phyloP scores from a whole-genome alignment of 352 stramenopile species.

The Phytophthora ramorum region DNA sequence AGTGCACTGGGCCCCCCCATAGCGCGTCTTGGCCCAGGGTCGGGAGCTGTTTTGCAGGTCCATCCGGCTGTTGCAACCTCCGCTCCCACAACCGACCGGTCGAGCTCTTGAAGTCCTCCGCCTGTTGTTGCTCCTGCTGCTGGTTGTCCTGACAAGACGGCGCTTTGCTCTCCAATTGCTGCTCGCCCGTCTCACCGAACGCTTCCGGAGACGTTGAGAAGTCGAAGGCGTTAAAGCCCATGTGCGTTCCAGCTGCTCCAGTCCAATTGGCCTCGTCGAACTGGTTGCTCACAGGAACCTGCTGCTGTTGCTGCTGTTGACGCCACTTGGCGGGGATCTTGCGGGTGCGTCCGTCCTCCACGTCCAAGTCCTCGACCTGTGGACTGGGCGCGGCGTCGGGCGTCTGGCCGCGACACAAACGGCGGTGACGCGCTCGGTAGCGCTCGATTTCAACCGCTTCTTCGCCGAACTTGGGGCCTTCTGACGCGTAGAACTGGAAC shows the following conservation, averaged over 20 bases:
- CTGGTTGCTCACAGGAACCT: conserved; percentile 32
- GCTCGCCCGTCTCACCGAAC: conserved; percentile 32
- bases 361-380: conserved; percentile 33
- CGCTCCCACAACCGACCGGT: conserved; percentile 48
- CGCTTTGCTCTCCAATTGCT: conserved; percentile 16
- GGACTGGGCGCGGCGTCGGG: conserved; percentile 11
- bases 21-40: conserved; percentile 51
- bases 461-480: conserved; percentile 15
- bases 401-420: conserved; percentile 36
- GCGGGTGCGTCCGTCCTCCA: conserved; percentile 43
- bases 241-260: conserved; percentile 5
- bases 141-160: conserved; percentile 19
- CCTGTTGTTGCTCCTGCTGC: conserved; percentile 9
- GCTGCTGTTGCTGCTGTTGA: conserved; percentile 32
- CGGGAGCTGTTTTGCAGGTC: conserved; percentile 26
- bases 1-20: conserved; percentile 41
- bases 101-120: background rate
- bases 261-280: conserved; percentile 20
- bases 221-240: conserved; percentile 58
- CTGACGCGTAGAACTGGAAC: conserved; percentile 35
- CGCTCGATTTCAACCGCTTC: conserved; percentile 46
- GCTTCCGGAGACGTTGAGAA: conserved; percentile 49
- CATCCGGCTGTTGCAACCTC: conserved; percentile 23
- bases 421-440: conserved; percentile 49
- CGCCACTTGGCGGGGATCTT: conserved; percentile 48